These are phyloP conservation scores for Pelagophyceae sp. DNA, from an alignment of 352 stramenopile genomes.

Conservation along the genomic window DNA sequence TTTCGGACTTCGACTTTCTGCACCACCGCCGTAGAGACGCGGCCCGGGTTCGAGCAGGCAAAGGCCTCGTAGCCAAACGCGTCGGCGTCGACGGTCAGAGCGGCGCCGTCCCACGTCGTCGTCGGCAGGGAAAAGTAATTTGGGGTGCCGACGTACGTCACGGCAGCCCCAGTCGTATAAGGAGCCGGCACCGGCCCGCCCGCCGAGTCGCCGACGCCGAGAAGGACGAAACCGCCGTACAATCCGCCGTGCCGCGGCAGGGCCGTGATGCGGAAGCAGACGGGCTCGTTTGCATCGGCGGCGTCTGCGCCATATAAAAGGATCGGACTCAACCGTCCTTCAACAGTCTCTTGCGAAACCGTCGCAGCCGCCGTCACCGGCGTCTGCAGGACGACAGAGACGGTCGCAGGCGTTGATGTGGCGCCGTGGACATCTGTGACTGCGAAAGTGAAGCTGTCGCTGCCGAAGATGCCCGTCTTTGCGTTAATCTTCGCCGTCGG, in stretches of 20 bases:
- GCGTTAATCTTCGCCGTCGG: neutral
- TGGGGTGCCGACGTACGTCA: neutral
- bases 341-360: neutral
- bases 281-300: neutral
- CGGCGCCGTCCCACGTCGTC: neutral
- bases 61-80: neutral
- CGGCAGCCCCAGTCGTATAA: neutral
- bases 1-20: neutral
- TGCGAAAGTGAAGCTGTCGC: neutral
- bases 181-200: neutral
- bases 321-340: neutral
- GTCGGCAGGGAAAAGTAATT: neutral
- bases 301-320: neutral
- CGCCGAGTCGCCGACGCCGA: neutral
- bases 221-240: neutral
- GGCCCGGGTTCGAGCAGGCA: neutral
- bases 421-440: neutral
- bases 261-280: neutral
- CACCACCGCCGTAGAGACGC: neutral
- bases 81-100: neutral
- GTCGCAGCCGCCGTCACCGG: neutral
- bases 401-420: neutral
- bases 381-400: neutral
- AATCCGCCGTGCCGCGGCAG: neutral
- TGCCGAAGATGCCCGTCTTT: neutral